phyloP scores from a whole-genome alignment of 257 asterid genomes.

The Solanum rostratum region DNA sequence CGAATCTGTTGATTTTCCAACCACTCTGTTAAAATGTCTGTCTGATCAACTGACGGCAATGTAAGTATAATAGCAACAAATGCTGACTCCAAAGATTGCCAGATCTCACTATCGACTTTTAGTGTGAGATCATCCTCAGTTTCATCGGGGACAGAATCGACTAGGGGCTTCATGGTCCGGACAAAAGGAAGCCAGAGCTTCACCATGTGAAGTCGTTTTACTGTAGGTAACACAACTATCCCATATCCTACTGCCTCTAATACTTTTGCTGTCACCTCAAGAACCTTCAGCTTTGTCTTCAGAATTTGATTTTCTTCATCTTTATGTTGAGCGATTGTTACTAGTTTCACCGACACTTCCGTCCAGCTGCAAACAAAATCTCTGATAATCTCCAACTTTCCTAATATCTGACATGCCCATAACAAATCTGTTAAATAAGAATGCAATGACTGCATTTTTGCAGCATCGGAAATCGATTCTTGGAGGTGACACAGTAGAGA shows the following conservation, averaged over 20 bases:
- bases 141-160: constrained; percentile 25
- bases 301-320: constrained; percentile 8
- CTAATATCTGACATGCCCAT: constrained; percentile 64
- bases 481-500: constrained; percentile 29
- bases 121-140: constrained; percentile 30
- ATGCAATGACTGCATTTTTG: constrained; percentile 23
- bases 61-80: constrained; percentile 63
- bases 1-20: constrained; percentile 34
- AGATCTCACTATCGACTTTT: constrained; percentile 50
- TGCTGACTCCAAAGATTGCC: constrained; percentile 75
- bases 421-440: constrained; percentile 40
- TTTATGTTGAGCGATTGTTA: constrained; percentile 27
- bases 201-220: constrained; percentile 39
- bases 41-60: constrained; percentile 67
- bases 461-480: constrained; percentile 20
- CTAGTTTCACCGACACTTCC: constrained; percentile 39
- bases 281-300: constrained; percentile 33
- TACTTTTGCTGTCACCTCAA: constrained; percentile 53
- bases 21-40: constrained; percentile 70
- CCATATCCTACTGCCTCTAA: constrained; percentile 58
- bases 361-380: constrained; percentile 53
- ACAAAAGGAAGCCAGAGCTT: constrained; percentile 64
- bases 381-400: constrained; percentile 43
- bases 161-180: constrained; percentile 34
- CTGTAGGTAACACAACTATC: constrained; percentile 38